Evolutionary conservation across 768 basidiomycete species (phyloP), one percentile per base, ranked within the genome.

Genomic region (Vararia minispora): DNA sequence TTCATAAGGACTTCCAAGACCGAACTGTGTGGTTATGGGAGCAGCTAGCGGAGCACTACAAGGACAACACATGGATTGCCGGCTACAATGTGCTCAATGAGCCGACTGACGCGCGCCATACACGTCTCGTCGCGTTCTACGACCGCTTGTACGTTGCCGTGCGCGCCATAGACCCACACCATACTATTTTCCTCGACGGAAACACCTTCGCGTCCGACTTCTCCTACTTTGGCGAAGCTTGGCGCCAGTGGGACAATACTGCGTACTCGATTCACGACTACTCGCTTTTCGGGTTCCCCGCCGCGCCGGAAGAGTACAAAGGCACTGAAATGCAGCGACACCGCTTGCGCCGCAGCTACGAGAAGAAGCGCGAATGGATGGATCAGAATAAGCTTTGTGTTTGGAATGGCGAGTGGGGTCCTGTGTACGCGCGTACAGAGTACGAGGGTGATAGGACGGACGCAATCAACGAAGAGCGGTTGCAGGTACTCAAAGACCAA

Each of bases 71-170:
- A 44, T 87, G 85, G 85, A 76, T 89, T 42, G 86, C 84, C 2
- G 83, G 86, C 13, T 90, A 84, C 61, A 89, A 89, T 58, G 81
- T 78, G 3, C 63, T 90, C 33, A 91, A 89, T 68, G 86, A 90
- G 59, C 78, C 82, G 26, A 74, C 84, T 3, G 86, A 88, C 52
- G 61, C 75, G 12, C 62, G 72, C 33, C 81, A 84, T 56, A 68
- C 62, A 9, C 65, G 77, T 33, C 59, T 90, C 37, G 51, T 86
- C 44, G 54, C 45, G 6, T 86, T 79, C 61, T 88, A 88, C 59
- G 68, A 75, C 48, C 62, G 72, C 13, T 64, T 84, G 18, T 69
- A 86, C 58, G 61, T 60, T 14, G 79, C 78, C 18, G 86, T 91
- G 53, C 76, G 82, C 28, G 63, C 66, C 16, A 59, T 79, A 37